Percentiles rank a stretch among this genome's conserved stretches.
Conservation (phyloP, 139 green algal species). For the Tetraselmis chui region DNA sequence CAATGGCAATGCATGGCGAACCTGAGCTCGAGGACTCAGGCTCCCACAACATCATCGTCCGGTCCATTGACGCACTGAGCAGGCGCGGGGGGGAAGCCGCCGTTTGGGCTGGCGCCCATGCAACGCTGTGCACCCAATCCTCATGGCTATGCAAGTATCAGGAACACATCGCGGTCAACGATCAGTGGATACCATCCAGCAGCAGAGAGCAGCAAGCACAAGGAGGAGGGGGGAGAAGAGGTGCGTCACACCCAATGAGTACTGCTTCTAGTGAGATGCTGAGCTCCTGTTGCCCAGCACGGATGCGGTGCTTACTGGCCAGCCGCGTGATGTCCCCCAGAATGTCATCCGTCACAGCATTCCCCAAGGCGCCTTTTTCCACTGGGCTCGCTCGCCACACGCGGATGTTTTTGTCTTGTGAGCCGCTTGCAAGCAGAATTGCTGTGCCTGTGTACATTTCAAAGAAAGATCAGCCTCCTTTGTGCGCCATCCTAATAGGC, state of each 20-base stretch:
- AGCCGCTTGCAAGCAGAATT: slow-evolving; percentile 81
- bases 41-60: slow-evolving; percentile 90
- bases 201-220: background rate
- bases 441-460: slow-evolving; percentile 1
- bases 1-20: no score
- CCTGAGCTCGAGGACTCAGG: slow-evolving; percentile 31
- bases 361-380: background rate
- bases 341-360: background rate
- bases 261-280: slow-evolving; percentile 65
- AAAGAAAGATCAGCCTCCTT: background rate
- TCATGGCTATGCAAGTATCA: no score
- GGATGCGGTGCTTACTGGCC: slow-evolving; percentile 13
- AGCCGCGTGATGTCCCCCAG: slow-evolving; percentile 5
- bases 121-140: slow-evolving; percentile 86
- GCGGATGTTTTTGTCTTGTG: slow-evolving; percentile 74
- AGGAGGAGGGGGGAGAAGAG: background rate
- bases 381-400: slow-evolving; percentile 36
- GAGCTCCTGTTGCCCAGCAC: slow-evolving; percentile 13
- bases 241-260: slow-evolving; percentile 44
- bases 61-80: slow-evolving; percentile 89
- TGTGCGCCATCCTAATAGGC: background rate
- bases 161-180: no score
- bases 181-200: no score
- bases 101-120: slow-evolving; percentile 49
- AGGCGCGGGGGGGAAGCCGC: slow-evolving; percentile 34